A percentile compares a stretch with the other conserved stretches of the same genome.
These are phyloP conservation scores for Botryotinia globosa DNA, from an alignment of 2,329 filamentous ascomycete species.

Conservation along the genomic window DNA sequence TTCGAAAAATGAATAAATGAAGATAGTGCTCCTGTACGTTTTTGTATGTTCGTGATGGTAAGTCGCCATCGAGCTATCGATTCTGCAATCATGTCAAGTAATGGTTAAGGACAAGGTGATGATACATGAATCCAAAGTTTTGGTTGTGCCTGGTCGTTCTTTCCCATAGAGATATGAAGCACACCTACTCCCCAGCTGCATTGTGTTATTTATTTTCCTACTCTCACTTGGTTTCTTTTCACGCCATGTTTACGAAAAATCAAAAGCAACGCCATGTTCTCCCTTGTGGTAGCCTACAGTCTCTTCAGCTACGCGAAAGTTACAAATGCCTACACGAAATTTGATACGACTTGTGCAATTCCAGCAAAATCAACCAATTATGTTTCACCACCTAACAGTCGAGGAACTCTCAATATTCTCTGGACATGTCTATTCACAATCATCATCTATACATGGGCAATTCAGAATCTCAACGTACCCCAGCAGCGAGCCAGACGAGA, in stretches of 20 bases:
- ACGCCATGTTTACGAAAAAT: background rate
- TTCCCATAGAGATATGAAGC: background rate
- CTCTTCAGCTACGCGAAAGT: background rate
- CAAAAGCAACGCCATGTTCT: background rate
- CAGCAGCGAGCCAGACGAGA: constrained; percentile 5
- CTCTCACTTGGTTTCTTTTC: background rate
- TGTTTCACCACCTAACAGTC: constrained; percentile 23
- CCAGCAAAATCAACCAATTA: constrained; percentile 1
- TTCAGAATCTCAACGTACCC: constrained; percentile 32
- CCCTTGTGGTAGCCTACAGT: background rate
- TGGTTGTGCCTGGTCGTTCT: background rate
- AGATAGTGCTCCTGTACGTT: background rate
- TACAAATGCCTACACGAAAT: constrained; percentile 5
- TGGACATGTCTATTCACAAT: constrained; percentile 29
- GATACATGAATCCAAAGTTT: background rate
- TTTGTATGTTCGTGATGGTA: background rate
- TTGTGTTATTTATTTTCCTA: background rate
- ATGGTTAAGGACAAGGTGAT: background rate
- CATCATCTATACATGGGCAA: constrained; percentile 26
- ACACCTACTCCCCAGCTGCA: background rate
- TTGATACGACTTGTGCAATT: constrained; percentile 12
- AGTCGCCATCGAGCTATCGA: background rate
- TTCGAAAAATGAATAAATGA: no score
- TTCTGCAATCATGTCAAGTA: background rate
- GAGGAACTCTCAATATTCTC: constrained; percentile 30